phyloP scores from a whole-genome alignment of 345 rosid genomes.

The Passiflora organensis region DNA sequence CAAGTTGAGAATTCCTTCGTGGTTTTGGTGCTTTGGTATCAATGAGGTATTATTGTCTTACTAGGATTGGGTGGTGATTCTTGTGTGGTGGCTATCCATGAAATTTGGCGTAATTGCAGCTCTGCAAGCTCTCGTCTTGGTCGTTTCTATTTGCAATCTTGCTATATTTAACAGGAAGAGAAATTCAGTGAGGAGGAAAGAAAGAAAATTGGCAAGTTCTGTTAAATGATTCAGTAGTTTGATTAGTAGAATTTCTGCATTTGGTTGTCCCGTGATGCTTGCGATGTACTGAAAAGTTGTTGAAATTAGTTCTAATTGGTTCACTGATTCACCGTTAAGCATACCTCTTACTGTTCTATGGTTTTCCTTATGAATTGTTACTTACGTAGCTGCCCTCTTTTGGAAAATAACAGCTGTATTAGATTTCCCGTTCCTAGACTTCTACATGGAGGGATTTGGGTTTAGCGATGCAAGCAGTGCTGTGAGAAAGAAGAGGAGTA shows the following conservation, averaged over 20 bases:
- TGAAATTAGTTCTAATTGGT: not conserved
- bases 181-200: no score
- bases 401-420: not conserved
- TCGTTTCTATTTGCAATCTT: no score
- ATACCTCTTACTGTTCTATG: not conserved
- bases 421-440: conserved; percentile 2
- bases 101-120: no score
- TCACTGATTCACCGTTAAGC: not conserved
- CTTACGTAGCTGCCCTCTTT: not conserved
- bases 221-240: not conserved
- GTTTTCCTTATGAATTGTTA: not conserved
- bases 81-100: no score
- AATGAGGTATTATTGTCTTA: no score
- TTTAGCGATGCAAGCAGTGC: conserved; percentile 54
- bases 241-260: not conserved
- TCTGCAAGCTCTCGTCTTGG: no score
- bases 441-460: conserved; percentile 51
- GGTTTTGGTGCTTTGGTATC: no score
- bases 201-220: not conserved
- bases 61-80: no score
- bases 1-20: not conserved
- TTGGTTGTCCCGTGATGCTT: not conserved
- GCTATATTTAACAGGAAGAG: no score
- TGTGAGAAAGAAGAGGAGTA: conserved; percentile 64
- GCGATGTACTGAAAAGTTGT: no score